Percentiles rank a stretch among this genome's conserved stretches.
phyloP scores from a whole-genome alignment of 2,329 filamentous ascomycete genomes.

The Colletotrichum caudatum region DNA sequence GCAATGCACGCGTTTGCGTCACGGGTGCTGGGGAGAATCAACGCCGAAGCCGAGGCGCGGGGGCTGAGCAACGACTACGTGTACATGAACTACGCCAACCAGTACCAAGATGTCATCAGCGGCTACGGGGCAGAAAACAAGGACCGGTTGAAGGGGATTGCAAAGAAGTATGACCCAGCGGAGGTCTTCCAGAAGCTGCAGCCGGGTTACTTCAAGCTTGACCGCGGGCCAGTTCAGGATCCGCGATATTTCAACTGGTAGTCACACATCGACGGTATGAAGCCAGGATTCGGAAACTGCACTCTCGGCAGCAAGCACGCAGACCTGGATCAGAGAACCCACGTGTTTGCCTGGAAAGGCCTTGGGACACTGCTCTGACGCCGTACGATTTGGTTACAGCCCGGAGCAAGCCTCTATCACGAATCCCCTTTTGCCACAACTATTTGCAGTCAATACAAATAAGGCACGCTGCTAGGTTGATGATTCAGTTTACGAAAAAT shows the following conservation, averaged over 20 bases:
- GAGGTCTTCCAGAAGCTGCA: conserved; percentile 51
- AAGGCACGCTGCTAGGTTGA: too few relatives aligned
- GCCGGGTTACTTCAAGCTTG: conserved; percentile 49
- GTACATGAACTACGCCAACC: conserved; percentile 60
- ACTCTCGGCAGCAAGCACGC: too few relatives aligned
- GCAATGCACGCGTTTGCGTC: conserved; percentile 43
- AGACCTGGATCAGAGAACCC: too few relatives aligned
- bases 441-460: too few relatives aligned
- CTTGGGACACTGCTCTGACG: too few relatives aligned
- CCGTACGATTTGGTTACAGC: too few relatives aligned
- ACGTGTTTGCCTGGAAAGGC: too few relatives aligned
- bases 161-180: conserved; percentile 51
- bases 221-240: conserved; percentile 36
- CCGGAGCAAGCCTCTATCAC: too few relatives aligned
- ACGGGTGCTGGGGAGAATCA: conserved; percentile 41
- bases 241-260: conserved; percentile 34
- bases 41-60: conserved; percentile 34
- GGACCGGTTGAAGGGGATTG: conserved; percentile 46
- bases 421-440: too few relatives aligned
- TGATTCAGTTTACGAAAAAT: too few relatives aligned
- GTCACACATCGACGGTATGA: too few relatives aligned
- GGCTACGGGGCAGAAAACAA: conserved; percentile 55
- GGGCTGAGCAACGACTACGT: conserved; percentile 43
- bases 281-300: too few relatives aligned
- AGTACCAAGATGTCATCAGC: conserved; percentile 53